Percentiles rank a stretch among this genome's conserved stretches.
These are phyloP conservation scores for Russula sp. DNA, from an alignment of 768 basidiomycete genomes.

Conservation along the genomic window DNA sequence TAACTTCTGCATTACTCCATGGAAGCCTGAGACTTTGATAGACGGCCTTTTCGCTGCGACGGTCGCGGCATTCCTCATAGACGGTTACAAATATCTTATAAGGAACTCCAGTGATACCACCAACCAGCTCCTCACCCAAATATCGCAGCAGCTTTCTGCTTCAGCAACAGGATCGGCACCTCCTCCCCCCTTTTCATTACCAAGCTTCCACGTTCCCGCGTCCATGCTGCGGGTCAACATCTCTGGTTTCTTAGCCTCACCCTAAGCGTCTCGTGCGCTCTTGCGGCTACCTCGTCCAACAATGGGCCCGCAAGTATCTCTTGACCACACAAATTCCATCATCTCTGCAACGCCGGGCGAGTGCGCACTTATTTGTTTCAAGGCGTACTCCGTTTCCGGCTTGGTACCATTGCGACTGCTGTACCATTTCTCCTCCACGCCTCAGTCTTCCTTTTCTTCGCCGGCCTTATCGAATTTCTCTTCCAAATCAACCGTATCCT, in stretches of 20 bases:
- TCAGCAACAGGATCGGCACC: background rate
- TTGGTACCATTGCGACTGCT: background rate
- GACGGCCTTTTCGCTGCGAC: constrained; percentile 21
- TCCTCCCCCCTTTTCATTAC: constrained; percentile 10
- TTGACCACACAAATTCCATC: constrained; percentile 5
- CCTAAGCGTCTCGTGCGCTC: constrained; percentile 2
- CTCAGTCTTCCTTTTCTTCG: constrained; percentile 16
- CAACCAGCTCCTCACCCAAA: constrained; percentile 17
- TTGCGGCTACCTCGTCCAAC: constrained; percentile 18
- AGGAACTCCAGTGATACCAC: constrained; percentile 9
- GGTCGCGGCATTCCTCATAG: constrained; percentile 7
- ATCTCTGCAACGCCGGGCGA: constrained; percentile 6
- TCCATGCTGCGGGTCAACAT: constrained; percentile 11
- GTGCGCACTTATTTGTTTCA: constrained; percentile 10
- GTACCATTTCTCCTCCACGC: constrained; percentile 16
- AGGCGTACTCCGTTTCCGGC: constrained; percentile 8
- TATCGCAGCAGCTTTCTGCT: constrained; percentile 17
- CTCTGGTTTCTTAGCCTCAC: constrained; percentile 14
- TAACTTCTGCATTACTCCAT: background rate
- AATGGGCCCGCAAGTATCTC: constrained; percentile 19
- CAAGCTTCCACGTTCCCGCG: background rate
- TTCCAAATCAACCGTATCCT: constrained; percentile 6
- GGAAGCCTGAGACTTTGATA: background rate
- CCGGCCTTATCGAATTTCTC: constrained; percentile 11
- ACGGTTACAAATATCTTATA: constrained; percentile 4